Conservation (phyloP, 2,329 filamentous ascomycete genomes). For the Ramichloridium luteum region DNA sequence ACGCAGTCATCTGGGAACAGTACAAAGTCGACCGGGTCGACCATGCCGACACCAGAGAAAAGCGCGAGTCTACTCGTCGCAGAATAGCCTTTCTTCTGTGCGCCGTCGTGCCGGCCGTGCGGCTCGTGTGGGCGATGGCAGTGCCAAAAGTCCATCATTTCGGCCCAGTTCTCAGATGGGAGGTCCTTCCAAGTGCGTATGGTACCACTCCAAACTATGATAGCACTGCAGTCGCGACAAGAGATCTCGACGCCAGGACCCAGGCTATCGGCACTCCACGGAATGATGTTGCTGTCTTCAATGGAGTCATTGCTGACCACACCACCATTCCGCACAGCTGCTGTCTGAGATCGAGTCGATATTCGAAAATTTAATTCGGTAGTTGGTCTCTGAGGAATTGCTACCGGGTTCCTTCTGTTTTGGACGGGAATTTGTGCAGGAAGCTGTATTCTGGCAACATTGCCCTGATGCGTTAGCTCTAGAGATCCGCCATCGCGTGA, state of each 20-base stretch:
- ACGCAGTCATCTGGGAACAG: slow-evolving; percentile 55
- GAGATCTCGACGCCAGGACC: slow-evolving; percentile 14
- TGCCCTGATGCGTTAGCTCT: slow-evolving; percentile 35
- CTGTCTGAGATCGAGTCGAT: too few species aligned
- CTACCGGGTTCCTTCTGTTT: slow-evolving; percentile 18
- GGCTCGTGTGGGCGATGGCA: slow-evolving; percentile 77
- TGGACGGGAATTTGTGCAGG: slow-evolving; percentile 36
- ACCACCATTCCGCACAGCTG: too few species aligned
- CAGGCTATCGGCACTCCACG: slow-evolving; percentile 32
- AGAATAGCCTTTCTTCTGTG: slow-evolving; percentile 62
- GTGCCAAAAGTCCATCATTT: slow-evolving; percentile 99
- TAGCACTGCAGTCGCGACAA: slow-evolving; percentile 19
- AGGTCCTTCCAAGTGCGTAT: slow-evolving; percentile 69
- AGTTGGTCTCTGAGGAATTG: too few species aligned
- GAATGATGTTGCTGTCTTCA: slow-evolving; percentile 27
- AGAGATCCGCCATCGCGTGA: slow-evolving; percentile 33
- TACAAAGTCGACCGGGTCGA: slow-evolving; percentile 69
- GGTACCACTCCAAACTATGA: slow-evolving; percentile 25
- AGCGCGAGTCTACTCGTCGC: slow-evolving; percentile 63
- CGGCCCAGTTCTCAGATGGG: slow-evolving; percentile 93
- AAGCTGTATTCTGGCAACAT: slow-evolving; percentile 33
- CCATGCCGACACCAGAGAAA: slow-evolving; percentile 55
- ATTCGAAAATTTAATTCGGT: too few species aligned
- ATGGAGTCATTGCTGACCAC: slow-evolving; percentile 7
- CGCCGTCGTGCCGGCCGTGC: slow-evolving; percentile 31